Conservation (phyloP, 1,139 yeast genomes). For the Debaryomyces sp. region DNA sequence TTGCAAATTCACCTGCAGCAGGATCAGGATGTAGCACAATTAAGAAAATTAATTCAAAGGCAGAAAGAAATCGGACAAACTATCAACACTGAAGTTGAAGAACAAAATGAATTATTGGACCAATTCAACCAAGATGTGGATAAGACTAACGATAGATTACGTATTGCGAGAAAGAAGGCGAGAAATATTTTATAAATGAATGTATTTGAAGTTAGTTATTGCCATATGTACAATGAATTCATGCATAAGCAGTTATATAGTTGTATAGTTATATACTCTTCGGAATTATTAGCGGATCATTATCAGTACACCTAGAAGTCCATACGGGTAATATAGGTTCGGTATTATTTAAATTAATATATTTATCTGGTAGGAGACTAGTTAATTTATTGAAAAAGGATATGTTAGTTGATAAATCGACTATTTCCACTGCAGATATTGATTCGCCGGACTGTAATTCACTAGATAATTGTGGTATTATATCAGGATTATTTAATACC, state of each 20-base stretch:
- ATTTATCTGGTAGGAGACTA: constrained; percentile 7
- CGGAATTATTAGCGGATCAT: background rate
- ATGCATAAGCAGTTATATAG: background rate
- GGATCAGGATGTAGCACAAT: constrained; percentile 63
- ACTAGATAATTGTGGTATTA: background rate
- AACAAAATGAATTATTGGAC: constrained; percentile 76
- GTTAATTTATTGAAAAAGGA: constrained; percentile 10
- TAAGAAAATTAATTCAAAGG: constrained; percentile 59
- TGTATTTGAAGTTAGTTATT: background rate
- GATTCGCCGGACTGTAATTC: background rate
- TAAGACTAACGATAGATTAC: constrained; percentile 58
- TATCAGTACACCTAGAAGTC: background rate
- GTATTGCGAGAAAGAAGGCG: constrained; percentile 63
- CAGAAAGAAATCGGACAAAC: constrained; percentile 76
- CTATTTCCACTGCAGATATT: background rate
- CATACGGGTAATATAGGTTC: constrained; percentile 6
- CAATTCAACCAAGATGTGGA: constrained; percentile 68
- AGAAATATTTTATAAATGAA: constrained; percentile 29
- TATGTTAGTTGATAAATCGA: constrained; percentile 9
- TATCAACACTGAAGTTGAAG: constrained; percentile 72
- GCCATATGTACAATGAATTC: background rate
- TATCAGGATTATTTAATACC: constrained; percentile 14
- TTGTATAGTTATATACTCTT: background rate
- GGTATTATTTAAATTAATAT: constrained; percentile 8
- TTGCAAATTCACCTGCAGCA: constrained; percentile 60